A percentile compares a stretch with the other conserved stretches of the same genome.
phyloP scores from a whole-genome alignment of 192 early-diverging fungal genomes.

The Mortierella claussenii region DNA sequence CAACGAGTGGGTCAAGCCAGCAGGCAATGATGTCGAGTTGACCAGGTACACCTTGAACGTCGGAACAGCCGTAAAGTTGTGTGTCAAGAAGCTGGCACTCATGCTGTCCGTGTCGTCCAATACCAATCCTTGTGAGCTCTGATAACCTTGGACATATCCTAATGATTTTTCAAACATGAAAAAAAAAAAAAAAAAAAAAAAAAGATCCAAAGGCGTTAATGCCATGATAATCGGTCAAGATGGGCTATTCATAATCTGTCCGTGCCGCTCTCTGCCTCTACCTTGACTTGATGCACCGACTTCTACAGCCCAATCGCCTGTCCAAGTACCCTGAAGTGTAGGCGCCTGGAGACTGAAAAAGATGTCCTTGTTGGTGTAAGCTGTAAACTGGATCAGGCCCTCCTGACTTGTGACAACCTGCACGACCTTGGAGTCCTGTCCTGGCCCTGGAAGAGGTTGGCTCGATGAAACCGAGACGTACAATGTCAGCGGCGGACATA shows the following conservation, averaged over 20 bases:
- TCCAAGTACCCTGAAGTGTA: constrained; percentile 8
- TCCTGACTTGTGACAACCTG: constrained; percentile 9
- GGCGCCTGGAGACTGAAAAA: constrained; percentile 46
- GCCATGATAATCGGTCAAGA: not conserved
- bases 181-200: constrained; percentile 3
- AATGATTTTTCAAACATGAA: not conserved
- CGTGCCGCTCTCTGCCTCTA: constrained; percentile 2
- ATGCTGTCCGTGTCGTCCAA: constrained; percentile 54
- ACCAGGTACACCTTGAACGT: constrained; percentile 41
- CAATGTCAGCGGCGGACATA: constrained; percentile 20
- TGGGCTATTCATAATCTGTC: not conserved
- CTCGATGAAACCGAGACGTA: constrained; percentile 36
- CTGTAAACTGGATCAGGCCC: constrained; percentile 41
- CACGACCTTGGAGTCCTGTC: constrained; percentile 26
- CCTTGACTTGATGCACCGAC: constrained; percentile 50
- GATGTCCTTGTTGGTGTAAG: constrained; percentile 31
- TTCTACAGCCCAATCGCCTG: constrained; percentile 49
- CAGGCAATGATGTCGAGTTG: constrained; percentile 21
- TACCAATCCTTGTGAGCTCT: constrained; percentile 19
- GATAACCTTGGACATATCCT: constrained; percentile 38
- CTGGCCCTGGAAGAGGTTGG: constrained; percentile 41
- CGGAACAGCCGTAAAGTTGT: constrained; percentile 34
- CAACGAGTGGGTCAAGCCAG: constrained; percentile 53
- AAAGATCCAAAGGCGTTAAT: not conserved
- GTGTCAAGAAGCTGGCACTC: constrained; percentile 48